These are phyloP conservation scores for Dioscorea alata DNA, from an alignment of 106 monocot species.

Conservation along the genomic window DNA sequence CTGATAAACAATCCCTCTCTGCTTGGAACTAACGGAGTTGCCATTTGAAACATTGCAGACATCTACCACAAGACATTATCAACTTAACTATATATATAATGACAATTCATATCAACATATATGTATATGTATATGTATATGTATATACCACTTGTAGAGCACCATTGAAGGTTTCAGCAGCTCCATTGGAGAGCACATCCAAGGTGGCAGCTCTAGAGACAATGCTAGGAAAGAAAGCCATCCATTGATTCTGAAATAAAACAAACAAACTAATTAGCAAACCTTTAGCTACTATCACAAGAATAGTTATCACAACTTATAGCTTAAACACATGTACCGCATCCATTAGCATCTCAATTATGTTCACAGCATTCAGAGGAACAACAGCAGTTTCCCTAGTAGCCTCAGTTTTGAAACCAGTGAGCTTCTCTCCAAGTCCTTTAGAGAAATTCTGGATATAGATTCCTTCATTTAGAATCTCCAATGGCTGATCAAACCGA, in stretches of 20 bases:
- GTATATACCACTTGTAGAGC: slow-evolving; percentile 90
- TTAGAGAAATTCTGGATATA: slow-evolving; percentile 63
- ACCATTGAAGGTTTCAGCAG: slow-evolving; percentile 94
- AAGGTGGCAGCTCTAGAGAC: slow-evolving; percentile 77
- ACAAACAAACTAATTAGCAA: too few species aligned
- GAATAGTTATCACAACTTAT: too few species aligned
- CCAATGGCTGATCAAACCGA: slow-evolving; percentile 15
- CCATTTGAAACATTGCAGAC: slow-evolving; percentile 88
- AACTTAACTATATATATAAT: too few species aligned
- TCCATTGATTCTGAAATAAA: slow-evolving; percentile 67
- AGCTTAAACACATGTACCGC: slow-evolving; percentile 34
- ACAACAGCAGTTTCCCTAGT: slow-evolving; percentile 65
- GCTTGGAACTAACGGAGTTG: slow-evolving; percentile 87
- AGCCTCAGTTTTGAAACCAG: slow-evolving; percentile 67
- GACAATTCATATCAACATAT: neutral
- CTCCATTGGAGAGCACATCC: slow-evolving; percentile 90
- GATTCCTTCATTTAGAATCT: slow-evolving; percentile 67
- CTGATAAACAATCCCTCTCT: slow-evolving; percentile 72
- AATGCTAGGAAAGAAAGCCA: slow-evolving; percentile 64
- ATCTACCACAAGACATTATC: slow-evolving; percentile 37
- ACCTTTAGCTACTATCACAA: too few species aligned
- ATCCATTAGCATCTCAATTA: slow-evolving; percentile 94
- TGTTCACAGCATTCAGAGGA: slow-evolving; percentile 70
- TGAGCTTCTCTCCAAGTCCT: slow-evolving; percentile 55
- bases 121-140: neutral